Conservation (phyloP, 1,284 basidiomycete species). For the Apiotrichum porosum region DNA sequence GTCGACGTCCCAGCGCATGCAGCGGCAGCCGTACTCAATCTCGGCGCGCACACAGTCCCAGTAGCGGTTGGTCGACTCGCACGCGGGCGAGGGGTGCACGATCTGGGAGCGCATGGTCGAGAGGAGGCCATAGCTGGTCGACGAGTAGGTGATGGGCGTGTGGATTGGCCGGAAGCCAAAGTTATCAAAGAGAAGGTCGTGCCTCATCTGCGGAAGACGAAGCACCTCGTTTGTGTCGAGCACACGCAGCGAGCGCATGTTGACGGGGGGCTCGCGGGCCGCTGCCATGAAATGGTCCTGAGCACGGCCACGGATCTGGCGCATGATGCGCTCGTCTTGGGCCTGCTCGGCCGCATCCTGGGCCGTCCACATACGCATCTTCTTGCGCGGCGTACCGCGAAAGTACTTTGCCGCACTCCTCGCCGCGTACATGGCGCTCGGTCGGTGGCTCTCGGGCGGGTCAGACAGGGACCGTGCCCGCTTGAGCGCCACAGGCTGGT, state of each 20-base stretch:
- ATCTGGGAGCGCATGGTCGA: constrained; percentile 22
- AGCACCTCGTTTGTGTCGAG: constrained; percentile 80
- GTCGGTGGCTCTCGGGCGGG: constrained; percentile 16
- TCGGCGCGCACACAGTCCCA: constrained; percentile 78
- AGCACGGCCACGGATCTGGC: constrained; percentile 18
- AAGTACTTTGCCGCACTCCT: constrained; percentile 15
- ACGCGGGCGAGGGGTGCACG: constrained; percentile 23
- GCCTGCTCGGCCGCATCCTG: constrained; percentile 15
- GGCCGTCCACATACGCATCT: constrained; percentile 16
- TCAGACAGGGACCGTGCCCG: constrained; percentile 17
- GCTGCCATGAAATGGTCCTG: constrained; percentile 26
- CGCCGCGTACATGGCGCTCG: constrained; percentile 4
- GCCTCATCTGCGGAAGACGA: constrained; percentile 82
- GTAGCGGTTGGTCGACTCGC: constrained; percentile 68
- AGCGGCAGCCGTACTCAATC: constrained; percentile 75
- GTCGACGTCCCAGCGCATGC: constrained; percentile 63
- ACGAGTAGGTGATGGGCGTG: constrained; percentile 61
- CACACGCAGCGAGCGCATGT: constrained; percentile 73
- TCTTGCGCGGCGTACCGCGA: constrained; percentile 12
- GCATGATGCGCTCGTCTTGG: constrained; percentile 19
- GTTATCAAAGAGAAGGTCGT: constrained; percentile 80
- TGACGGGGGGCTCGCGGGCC: constrained; percentile 62
- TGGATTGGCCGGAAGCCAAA: constrained; percentile 40
- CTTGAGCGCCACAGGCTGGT: constrained; percentile 10
- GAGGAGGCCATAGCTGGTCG: constrained; percentile 24